phyloP scores from a whole-genome alignment of 2,329 filamentous ascomycete genomes.

The Phyllosticta paracitricarpa region DNA sequence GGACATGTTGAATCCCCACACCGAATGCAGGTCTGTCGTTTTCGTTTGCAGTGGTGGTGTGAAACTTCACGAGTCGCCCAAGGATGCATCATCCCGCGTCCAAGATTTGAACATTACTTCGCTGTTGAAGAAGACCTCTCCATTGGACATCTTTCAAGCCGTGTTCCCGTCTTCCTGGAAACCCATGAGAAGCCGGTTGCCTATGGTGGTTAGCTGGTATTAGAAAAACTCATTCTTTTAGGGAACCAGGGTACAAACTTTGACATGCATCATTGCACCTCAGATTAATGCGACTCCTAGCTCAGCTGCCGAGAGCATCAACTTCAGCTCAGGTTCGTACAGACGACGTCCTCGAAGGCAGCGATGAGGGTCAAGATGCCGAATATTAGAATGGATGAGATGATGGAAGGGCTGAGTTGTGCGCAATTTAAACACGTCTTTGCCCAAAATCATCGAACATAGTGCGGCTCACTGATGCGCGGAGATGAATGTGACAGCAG shows the following conservation, averaged over 20 bases:
- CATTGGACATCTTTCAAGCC: not conserved
- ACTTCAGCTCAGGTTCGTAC: no score
- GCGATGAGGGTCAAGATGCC: no score
- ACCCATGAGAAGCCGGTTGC: not conserved
- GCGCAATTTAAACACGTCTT: no score
- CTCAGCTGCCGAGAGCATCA: not conserved
- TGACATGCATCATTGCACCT: not conserved
- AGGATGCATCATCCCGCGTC: not conserved
- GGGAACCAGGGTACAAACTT: not conserved
- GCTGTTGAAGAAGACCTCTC: not conserved
- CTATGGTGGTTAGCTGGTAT: not conserved
- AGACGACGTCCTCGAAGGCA: no score
- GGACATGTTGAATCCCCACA: not conserved
- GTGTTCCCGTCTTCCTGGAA: not conserved
- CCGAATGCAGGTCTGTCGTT: not conserved
- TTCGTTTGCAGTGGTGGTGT: not conserved
- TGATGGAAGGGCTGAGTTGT: no score
- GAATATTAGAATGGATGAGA: no score
- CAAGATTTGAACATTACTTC: not conserved
- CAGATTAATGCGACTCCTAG: not conserved
- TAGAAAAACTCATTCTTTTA: not conserved
- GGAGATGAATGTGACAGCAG: not conserved
- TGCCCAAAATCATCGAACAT: no score
- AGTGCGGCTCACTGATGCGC: no score
- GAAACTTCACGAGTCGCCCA: not conserved